Evolutionary conservation across 2,329 filamentous ascomycete species (phyloP).

Genomic region (Calonectria multiphialidica): DNA sequence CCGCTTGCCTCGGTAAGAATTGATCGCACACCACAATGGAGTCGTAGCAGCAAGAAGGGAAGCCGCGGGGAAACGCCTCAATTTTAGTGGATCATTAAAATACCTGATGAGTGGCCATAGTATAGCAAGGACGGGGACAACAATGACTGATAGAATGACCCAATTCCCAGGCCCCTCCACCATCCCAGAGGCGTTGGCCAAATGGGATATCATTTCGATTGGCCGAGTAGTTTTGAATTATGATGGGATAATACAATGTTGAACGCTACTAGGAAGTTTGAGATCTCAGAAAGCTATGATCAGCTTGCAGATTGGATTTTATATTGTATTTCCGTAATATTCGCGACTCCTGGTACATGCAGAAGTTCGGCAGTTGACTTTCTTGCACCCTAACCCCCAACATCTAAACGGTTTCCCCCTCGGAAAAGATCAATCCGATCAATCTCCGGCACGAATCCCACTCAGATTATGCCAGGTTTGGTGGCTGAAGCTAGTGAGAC

Average conservation of each 20-base stretch:
- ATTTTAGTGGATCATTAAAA: not conserved
- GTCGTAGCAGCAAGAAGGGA: not conserved
- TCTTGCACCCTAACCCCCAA: not conserved
- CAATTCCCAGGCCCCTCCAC: not conserved
- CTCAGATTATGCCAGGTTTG: not conserved
- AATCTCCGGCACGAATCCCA: not conserved
- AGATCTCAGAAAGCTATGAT: not conserved
- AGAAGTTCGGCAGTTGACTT: not conserved
- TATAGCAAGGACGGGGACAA: not conserved
- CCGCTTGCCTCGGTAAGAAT: not conserved
- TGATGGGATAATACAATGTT: no score
- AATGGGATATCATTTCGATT: not conserved
- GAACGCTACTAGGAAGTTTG: no score
- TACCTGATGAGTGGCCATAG: not conserved
- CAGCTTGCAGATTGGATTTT: no score
- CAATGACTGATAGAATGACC: not conserved
- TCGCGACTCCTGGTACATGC: not conserved
- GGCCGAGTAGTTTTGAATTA: no score
- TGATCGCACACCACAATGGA: not conserved
- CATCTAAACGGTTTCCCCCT: not conserved
- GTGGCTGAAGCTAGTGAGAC: not conserved
- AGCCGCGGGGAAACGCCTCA: not conserved
- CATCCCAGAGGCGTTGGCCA: not conserved
- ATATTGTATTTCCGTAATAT: not conserved
- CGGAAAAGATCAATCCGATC: not conserved